These are phyloP conservation scores for Taphrina pruni DNA, from an alignment of 1,139 yeast genomes.

Conservation along the genomic window DNA sequence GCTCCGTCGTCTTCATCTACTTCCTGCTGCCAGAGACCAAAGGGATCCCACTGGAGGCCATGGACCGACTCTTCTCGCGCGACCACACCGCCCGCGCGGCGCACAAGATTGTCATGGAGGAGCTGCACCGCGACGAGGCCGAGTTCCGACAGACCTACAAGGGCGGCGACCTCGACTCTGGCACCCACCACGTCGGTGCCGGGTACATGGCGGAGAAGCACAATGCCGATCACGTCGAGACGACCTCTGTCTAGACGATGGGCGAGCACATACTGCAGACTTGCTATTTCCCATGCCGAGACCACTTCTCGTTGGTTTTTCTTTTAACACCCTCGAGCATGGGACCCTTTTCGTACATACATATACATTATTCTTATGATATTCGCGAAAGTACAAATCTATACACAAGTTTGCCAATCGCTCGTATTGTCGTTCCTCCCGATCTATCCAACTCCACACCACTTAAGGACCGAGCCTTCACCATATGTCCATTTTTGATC, in stretches of 20 bases:
- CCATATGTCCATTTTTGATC: no score
- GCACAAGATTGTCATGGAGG: constrained; percentile 5
- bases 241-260: not conserved
- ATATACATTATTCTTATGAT: no score
- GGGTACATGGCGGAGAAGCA: not conserved
- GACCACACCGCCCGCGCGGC: not conserved
- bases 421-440: no score
- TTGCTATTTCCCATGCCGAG: no score
- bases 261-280: no score
- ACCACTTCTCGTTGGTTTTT: no score
- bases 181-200: not conserved
- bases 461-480: no score
- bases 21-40: constrained; percentile 65
- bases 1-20: constrained; percentile 51
- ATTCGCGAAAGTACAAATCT: no score
- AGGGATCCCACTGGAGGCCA: constrained; percentile 65
- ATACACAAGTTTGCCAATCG: no score
- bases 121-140: constrained; percentile 4
- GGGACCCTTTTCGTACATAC: no score
- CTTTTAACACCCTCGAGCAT: no score
- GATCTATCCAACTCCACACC: no score
- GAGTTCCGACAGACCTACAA: constrained; percentile 11
- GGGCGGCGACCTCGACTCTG: not conserved
- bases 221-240: constrained; percentile 9
- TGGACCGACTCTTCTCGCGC: constrained; percentile 53